Evolutionary conservation across 805 yeast genomes (phyloP).

Genomic region (Gaillardinia entomophila): DNA sequence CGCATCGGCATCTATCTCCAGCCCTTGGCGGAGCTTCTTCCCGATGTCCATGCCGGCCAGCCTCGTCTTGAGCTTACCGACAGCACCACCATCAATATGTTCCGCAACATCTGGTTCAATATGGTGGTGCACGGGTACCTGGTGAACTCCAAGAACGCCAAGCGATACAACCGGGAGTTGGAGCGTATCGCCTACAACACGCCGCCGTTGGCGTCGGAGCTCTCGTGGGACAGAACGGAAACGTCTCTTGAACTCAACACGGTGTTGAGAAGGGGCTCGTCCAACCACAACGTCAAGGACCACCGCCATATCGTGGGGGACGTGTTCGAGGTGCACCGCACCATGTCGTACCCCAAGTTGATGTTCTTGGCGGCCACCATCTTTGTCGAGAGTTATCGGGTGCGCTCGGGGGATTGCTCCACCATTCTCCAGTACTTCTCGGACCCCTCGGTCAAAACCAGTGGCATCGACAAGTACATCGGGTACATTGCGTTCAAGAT

Average conservation of each 20-base stretch:
- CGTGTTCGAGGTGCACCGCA: slow-evolving; percentile 45
- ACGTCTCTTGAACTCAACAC: slow-evolving; percentile 90
- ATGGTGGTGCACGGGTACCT: slow-evolving; percentile 86
- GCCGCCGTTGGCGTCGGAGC: slow-evolving; percentile 23
- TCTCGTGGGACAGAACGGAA: slow-evolving; percentile 63
- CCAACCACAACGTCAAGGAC: slow-evolving; percentile 70
- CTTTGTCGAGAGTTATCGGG: slow-evolving; percentile 73
- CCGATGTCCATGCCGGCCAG: slow-evolving; percentile 40
- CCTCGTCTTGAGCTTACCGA: slow-evolving; percentile 40
- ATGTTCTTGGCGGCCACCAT: slow-evolving; percentile 84
- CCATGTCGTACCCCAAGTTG: slow-evolving; percentile 64
- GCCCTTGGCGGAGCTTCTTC: slow-evolving; percentile 74
- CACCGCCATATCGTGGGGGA: slow-evolving; percentile 60
- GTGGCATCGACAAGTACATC: slow-evolving; percentile 65
- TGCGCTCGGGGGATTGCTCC: slow-evolving; percentile 75
- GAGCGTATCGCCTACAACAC: slow-evolving; percentile 76
- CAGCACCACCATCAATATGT: slow-evolving; percentile 48
- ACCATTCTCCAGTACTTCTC: slow-evolving; percentile 73
- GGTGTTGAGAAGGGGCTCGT: slow-evolving; percentile 82
- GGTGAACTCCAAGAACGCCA: slow-evolving; percentile 49
- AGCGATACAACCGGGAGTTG: slow-evolving; percentile 43
- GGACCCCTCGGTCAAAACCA: slow-evolving; percentile 70
- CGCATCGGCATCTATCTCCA: slow-evolving; percentile 58
- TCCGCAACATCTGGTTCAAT: slow-evolving; percentile 92
- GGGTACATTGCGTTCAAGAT: slow-evolving; percentile 58